These are phyloP conservation scores for Fistulifera solaris DNA, from an alignment of 108 stramenopile genomes.

Conservation along the genomic window DNA sequence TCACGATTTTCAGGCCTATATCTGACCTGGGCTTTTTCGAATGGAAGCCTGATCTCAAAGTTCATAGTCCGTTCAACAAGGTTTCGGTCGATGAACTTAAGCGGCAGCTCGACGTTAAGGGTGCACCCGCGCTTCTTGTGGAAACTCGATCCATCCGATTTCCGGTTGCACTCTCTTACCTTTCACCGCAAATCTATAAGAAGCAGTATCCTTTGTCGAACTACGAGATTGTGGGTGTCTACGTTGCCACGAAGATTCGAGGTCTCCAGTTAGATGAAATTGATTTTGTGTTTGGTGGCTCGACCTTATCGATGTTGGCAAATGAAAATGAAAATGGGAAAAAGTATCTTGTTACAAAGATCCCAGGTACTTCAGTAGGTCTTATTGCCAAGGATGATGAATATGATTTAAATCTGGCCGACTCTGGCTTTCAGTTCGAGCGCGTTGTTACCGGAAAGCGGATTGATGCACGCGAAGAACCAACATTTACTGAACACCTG, in stretches of 20 bases:
- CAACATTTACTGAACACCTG: conserved; percentile 8
- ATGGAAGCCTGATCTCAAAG: conserved; percentile 9
- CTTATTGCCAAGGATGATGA: conserved; percentile 9
- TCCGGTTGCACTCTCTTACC: background rate
- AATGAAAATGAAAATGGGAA: background rate
- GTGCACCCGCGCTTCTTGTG: conserved; percentile 18
- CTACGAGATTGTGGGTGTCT: conserved; percentile 3
- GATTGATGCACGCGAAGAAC: conserved; percentile 4
- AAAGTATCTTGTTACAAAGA: background rate
- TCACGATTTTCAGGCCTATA: conserved; percentile 14
- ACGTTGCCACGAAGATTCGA: conserved; percentile 3
- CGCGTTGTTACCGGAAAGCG: conserved; percentile 15
- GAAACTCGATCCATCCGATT: background rate
- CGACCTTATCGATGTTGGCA: conserved; percentile 16
- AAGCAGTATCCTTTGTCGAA: conserved; percentile 10
- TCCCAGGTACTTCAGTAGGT: conserved; percentile 11
- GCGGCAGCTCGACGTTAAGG: conserved; percentile 9
- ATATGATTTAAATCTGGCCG: conserved; percentile 8
- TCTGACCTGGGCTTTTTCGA: conserved; percentile 21
- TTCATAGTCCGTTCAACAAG: conserved; percentile 12
- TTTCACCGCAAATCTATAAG: background rate
- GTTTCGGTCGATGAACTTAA: conserved; percentile 18
- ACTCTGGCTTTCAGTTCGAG: conserved; percentile 21
- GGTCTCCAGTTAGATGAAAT: conserved; percentile 4
- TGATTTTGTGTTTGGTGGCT: conserved; percentile 23